These are phyloP conservation scores for Saccharomycopsis schoenii DNA, from an alignment of 805 yeast species.

Conservation along the genomic window DNA sequence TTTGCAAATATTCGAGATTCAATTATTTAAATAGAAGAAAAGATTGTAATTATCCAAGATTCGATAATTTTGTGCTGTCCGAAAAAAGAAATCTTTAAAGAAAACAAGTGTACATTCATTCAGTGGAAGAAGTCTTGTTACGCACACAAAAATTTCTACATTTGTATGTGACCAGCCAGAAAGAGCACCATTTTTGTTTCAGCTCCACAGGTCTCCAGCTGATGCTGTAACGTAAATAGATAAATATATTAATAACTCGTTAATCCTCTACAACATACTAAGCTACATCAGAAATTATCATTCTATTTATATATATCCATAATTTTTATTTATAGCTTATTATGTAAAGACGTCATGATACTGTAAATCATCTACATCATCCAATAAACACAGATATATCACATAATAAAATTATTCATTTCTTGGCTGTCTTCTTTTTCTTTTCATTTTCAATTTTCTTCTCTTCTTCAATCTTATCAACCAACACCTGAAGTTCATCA, in stretches of 20 bases:
- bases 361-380: neutral
- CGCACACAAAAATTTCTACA: neutral
- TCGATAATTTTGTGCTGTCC: neutral
- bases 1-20: neutral
- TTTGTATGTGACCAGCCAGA: neutral
- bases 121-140: neutral
- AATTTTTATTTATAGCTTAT: neutral
- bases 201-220: neutral
- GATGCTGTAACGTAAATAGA: no score
- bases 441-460: conserved; percentile 75
- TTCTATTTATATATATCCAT: neutral
- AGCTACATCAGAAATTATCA: neutral
- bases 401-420: neutral
- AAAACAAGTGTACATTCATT: conserved; percentile 1
- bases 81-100: neutral
- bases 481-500: conserved; percentile 66
- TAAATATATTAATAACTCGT: neutral
- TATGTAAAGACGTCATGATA: neutral
- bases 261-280: neutral
- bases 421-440: conserved; percentile 38
- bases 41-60: neutral
- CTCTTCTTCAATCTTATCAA: conserved; percentile 77
- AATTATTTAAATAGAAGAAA: neutral
- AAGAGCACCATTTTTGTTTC: neutral
- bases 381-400: no score